Evolutionary conservation across 192 early-diverging fungal species (phyloP), one percentile per base, ranked within the genome.

Genomic region (Phlyctochytrium bullatum): DNA sequence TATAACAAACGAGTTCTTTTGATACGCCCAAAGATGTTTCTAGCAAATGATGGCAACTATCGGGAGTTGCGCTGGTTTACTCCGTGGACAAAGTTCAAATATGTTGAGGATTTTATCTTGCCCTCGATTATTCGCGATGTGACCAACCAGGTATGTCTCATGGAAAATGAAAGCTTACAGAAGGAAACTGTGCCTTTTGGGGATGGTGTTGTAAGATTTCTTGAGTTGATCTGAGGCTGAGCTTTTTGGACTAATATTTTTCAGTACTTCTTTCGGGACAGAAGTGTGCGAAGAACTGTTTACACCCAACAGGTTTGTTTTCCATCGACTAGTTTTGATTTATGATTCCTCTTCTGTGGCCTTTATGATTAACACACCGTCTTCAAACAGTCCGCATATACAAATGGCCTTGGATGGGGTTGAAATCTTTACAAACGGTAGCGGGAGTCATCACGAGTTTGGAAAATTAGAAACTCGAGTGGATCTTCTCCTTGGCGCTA

Each of bases 1-100:
- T 78, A 86, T 29, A 83, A 97, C 73, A 79, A 85, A 1, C 80
- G 85, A 65, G 92, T 99, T 59, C 79, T 97, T 16, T 73, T 99
- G 71, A 98, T 99, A 52, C 88, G 97, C 1, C 97, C 97, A n/a
- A 99, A 99, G 69, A 83, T 96, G 78, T 89, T 82, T 65, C 65
- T 99, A 70, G 97, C 97, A 23, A 97, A 98, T 68, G 96, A 98
- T 71, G 96, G 96, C 23, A 98, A 98, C 73, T 99, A 99, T 78
- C 90, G 96, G 32, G 97, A 99, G 74, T 63, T 89, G 77, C 79
- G 97, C 34, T 99, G 94, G 90, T 99, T 99, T 75, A 83, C 91
- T 0, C 78, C 90, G 3, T 99, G 96, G 96, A 80, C 72, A 16
- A 85, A 88, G 59, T 51, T 59, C 2, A 74, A 83, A 3, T 62